Evolutionary conservation across 495 filamentous ascomycete genomes (phyloP), one percentile per base, ranked within the genome.

Genomic region (Penicillium argentinense): DNA sequence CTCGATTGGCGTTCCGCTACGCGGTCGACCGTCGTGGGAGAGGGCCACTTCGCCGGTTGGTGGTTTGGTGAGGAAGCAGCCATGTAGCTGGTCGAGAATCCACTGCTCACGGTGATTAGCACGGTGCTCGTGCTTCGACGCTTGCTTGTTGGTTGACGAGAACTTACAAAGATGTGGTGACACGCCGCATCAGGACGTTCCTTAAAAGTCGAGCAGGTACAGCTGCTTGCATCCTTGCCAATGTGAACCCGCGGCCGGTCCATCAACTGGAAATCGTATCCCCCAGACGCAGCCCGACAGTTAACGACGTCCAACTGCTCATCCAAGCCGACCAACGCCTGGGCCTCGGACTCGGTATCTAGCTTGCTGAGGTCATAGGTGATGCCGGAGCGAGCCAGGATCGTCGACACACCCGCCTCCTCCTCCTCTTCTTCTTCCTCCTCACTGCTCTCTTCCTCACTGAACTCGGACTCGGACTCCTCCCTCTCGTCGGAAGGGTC

Each of bases 141-240:
- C n/a, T 33, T 16, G 8, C n/a, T 7, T 16, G 6, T 14, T 7
- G 8, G 12, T 19, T 39, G 12, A 41, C 29, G 39, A 39, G 21
- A 16, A 61, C 71, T 64, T 49, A 74, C 73, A 54, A 73, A 74
- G 27, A 76, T 72, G 48, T 76, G 73, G 23, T 70, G 68, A 37
- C 71, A 76, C 4, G 71, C 68, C 26, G 64, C 60, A 12, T 57
- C 56, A n/a, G 65, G 56, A 17, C 49, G 56, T 30, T 42, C 46
- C 22, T 56, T 29, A 28, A 68, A 74, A 28, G 59, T 57, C 17
- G 57, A 56, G 34, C 73, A 76, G 29, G 65, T 71, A 45, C 73
- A 76, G 22, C 62, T 63, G 29, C 53, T 58, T 6, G 56, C 36
- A 29, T 60, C 52, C 6, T 57, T 16, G 12, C 56, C 60, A 41